A percentile compares a stretch with the other conserved stretches of the same genome.
Evolutionary conservation across 768 basidiomycete species (phyloP).

Genomic region (Phaeotremella skinneri): DNA sequence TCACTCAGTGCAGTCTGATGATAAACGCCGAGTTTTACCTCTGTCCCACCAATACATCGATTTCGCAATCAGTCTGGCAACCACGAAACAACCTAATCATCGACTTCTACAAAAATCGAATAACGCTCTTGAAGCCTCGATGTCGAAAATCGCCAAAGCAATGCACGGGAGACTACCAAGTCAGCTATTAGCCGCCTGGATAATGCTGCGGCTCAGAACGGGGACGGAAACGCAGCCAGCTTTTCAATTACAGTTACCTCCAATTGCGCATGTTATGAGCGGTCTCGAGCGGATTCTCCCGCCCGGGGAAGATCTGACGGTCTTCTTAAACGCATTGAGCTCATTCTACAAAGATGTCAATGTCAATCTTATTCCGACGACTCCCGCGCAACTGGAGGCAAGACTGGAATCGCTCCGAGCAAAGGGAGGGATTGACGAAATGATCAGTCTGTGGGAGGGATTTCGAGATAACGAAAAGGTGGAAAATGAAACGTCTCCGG

Average conservation of each 20-base stretch:
- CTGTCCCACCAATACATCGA: slow-evolving; percentile 7
- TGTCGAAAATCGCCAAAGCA: neutral
- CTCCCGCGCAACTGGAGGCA: neutral
- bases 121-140: neutral
- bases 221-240: no score
- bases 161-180: neutral
- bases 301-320: neutral
- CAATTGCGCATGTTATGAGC: neutral
- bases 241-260: neutral
- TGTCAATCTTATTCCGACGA: neutral
- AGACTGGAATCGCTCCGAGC: slow-evolving; percentile 6
- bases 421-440: slow-evolving; percentile 5
- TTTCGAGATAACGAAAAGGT: neutral
- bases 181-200: neutral
- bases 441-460: slow-evolving; percentile 9
- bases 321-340: neutral
- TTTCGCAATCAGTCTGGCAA: neutral
- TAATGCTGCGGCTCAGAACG: neutral
- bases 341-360: neutral
- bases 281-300: neutral
- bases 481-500: neutral
- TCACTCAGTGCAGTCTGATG: neutral
- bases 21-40: neutral
- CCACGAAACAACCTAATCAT: slow-evolving; percentile 4
- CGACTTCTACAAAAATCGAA: slow-evolving; percentile 20